These are phyloP conservation scores for Ustilago crameri DNA, from an alignment of 1,284 basidiomycete genomes.

Conservation along the genomic window DNA sequence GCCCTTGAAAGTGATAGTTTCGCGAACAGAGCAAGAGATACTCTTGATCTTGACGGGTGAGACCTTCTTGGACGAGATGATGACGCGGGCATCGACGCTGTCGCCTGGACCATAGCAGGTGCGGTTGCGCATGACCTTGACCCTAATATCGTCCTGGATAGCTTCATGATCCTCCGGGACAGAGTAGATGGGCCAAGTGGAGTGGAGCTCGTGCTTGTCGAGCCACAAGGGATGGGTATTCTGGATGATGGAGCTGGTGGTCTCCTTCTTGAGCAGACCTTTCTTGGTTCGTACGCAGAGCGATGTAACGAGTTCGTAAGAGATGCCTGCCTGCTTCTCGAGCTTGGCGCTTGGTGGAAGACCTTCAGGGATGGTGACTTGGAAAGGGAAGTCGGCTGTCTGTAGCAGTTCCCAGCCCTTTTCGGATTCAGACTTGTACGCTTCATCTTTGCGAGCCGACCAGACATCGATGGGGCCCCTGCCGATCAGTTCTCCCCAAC, in stretches of 20 bases:
- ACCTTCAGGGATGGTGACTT: slow-evolving; percentile 60
- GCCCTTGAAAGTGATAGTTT: slow-evolving; percentile 63
- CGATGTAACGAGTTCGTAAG: slow-evolving; percentile 64
- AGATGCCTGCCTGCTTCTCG: slow-evolving; percentile 62
- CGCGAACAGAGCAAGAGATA: slow-evolving; percentile 55
- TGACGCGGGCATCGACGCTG: slow-evolving; percentile 51
- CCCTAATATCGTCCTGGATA: slow-evolving; percentile 46
- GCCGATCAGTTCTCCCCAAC: slow-evolving; percentile 66
- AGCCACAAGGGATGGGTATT: slow-evolving; percentile 58
- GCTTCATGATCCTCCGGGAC: slow-evolving; percentile 52
- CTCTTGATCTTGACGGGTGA: slow-evolving; percentile 60
- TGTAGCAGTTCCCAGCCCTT: slow-evolving; percentile 53
- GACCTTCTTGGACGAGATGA: slow-evolving; percentile 51
- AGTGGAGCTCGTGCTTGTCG: slow-evolving; percentile 67
- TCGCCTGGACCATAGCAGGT: slow-evolving; percentile 62
- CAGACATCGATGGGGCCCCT: slow-evolving; percentile 64
- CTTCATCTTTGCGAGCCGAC: slow-evolving; percentile 43
- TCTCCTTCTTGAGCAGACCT: slow-evolving; percentile 52
- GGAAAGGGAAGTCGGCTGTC: slow-evolving; percentile 59
- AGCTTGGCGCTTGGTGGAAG: slow-evolving; percentile 62
- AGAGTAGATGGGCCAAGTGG: slow-evolving; percentile 63
- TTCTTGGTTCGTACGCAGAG: slow-evolving; percentile 59
- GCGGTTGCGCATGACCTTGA: slow-evolving; percentile 54
- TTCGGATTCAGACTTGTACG: slow-evolving; percentile 45
- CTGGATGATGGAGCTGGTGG: slow-evolving; percentile 56